Evolutionary conservation across 257 asterid species (phyloP), one percentile per base, ranked within the genome.

Genomic region (Apocynum venetum): DNA sequence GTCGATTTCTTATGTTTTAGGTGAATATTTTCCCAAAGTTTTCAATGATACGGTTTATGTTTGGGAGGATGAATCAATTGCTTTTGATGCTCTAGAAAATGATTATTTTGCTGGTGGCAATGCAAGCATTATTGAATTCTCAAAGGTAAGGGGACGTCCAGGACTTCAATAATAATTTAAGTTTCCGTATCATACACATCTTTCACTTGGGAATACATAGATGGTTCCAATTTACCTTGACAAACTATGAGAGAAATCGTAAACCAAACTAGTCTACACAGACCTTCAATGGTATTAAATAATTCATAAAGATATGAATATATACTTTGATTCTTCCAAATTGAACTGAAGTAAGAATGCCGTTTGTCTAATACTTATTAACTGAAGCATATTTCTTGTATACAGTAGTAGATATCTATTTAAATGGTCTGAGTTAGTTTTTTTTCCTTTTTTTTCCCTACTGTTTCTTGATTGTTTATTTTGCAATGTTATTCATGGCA

Each of bases 11-110:
- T 80, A 7, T 61, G 9, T 77, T 80, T 63, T 81, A 94, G 98
- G 86, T 78, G 97, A 91, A 74, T 90, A 95, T 85, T 95, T 95
- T 76, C 98, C 99, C 43, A 80, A 76, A 83, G 92, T 80, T 57
- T 75, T 74, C 76, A 80, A 90, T 38, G 97, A 95, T 76, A 84
- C 86, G 1, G 75, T 91, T 31, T 79, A 86, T 4, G 91, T 92
- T 38, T 95, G 98, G 99, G 98, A 93, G 90, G 96, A 91, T 72
- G 99, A 95, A 82, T 91, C 98, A 31, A 75, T 84, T 61, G 92
- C 89, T 72, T 89, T 95, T 73, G 78, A 93, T 78, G 89, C 85
- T 75, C 69, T 91, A 36, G 85, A 82, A 17, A 95, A 95, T 19
- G 99, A 93, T 82, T 91, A 84, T 78, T 86, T 87, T 80, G 85